A percentile compares a stretch with the other conserved stretches of the same genome.
Evolutionary conservation across 345 rosid genomes (phyloP).

Genomic region (Ailanthus altissimus): DNA sequence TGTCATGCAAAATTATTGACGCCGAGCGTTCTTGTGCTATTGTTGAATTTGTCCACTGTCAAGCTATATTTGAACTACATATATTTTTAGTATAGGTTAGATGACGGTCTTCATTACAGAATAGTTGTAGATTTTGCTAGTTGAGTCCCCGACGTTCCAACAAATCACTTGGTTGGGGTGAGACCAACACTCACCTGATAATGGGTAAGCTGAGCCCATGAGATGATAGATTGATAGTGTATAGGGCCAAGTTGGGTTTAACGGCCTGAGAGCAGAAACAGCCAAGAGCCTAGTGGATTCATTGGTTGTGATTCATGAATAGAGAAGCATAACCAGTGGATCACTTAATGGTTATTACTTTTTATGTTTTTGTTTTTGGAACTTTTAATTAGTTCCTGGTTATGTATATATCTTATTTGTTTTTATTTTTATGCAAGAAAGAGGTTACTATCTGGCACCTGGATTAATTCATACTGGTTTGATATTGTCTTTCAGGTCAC

Average conservation of each 20-base stretch:
- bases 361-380: not conserved
- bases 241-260: not conserved
- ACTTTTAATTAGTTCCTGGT: not conserved
- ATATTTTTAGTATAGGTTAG: not conserved
- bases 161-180: not conserved
- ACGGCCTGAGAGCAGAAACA: not conserved
- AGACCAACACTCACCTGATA: not conserved
- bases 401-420: not conserved
- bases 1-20: not conserved
- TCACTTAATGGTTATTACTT: not conserved
- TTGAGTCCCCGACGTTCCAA: not conserved
- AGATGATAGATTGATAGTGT: not conserved
- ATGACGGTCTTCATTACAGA: not conserved
- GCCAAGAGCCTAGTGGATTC: not conserved
- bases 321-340: too few relatives aligned
- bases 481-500: conserved; percentile 59
- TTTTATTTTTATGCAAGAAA: not conserved
- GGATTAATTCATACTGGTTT: not conserved
- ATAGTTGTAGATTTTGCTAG: not conserved
- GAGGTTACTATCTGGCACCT: not conserved
- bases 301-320: not conserved
- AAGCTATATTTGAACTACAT: not conserved
- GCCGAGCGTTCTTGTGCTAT: not conserved
- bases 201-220: not conserved
- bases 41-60: not conserved